phyloP scores from a whole-genome alignment of 805 yeast genomes.

The Lipomyces orientalis region DNA sequence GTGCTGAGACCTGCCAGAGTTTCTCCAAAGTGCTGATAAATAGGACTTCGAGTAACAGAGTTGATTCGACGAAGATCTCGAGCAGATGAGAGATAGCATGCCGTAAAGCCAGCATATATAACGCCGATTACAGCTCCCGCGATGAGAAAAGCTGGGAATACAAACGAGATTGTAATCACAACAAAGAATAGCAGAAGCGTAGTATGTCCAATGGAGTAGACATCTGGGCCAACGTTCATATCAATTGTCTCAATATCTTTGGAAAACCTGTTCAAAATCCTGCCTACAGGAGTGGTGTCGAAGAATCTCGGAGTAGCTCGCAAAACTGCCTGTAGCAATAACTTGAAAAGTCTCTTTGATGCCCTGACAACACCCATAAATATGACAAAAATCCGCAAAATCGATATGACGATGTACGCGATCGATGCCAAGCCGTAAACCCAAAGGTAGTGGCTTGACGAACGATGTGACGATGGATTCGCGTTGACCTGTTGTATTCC shows the following conservation, averaged over 20 bases:
- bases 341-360: slow-evolving; percentile 72
- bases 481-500: slow-evolving; percentile 6
- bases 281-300: slow-evolving; percentile 93
- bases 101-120: slow-evolving; percentile 72
- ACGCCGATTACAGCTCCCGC: slow-evolving; percentile 69
- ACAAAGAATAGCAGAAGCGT: slow-evolving; percentile 70
- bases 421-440: slow-evolving; percentile 73
- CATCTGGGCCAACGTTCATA: slow-evolving; percentile 82
- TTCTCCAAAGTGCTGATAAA: slow-evolving; percentile 94
- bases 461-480: slow-evolving; percentile 2
- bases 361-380: slow-evolving; percentile 77
- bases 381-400: slow-evolving; percentile 51
- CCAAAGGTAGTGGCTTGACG: slow-evolving; percentile 8
- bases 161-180: slow-evolving; percentile 69
- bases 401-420: slow-evolving; percentile 57
- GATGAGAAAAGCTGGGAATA: slow-evolving; percentile 81
- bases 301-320: slow-evolving; percentile 86
- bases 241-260: slow-evolving; percentile 93
- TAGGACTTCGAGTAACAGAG: slow-evolving; percentile 87
- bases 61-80: slow-evolving; percentile 91
- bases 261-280: slow-evolving; percentile 94
- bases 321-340: slow-evolving; percentile 67
- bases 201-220: slow-evolving; percentile 72
- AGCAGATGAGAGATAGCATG: slow-evolving; percentile 75
- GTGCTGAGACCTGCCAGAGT: slow-evolving; percentile 90